Conservation (phyloP, 345 rosid genomes). For the Toxicodendron radicans region DNA sequence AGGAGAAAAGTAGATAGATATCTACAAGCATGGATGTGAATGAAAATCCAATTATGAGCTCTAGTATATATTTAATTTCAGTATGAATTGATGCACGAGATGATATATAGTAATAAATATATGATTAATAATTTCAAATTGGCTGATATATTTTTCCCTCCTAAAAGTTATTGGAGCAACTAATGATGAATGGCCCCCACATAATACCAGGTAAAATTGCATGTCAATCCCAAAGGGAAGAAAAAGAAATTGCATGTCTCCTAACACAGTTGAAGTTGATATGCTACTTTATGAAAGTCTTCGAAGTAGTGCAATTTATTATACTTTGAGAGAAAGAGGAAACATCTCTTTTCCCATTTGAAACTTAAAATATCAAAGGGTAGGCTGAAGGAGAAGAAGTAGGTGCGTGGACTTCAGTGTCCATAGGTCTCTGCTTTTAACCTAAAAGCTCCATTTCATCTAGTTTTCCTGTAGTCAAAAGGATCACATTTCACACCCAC, state of each 20-base stretch:
- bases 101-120: background rate
- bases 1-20: background rate
- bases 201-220: background rate
- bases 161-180: background rate
- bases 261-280: conserved; percentile 4
- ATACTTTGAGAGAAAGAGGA: conserved; percentile 20
- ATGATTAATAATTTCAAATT: conserved; percentile 7
- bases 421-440: conserved; percentile 38
- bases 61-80: background rate
- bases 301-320: background rate
- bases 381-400: conserved; percentile 25
- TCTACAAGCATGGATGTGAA: background rate
- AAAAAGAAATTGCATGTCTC: conserved; percentile 17
- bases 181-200: conserved; percentile 13
- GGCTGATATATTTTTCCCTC: conserved; percentile 14
- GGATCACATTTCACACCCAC: conserved; percentile 19
- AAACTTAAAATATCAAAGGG: conserved; percentile 15
- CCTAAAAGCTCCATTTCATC: conserved; percentile 42
- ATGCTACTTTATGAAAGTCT: conserved; percentile 19
- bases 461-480: conserved; percentile 30
- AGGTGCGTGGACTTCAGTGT: conserved; percentile 69
- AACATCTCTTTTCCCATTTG: conserved; percentile 25
- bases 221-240: conserved; percentile 18
- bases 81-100: background rate
- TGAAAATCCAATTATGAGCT: background rate